Conservation (phyloP, 2,329 filamentous ascomycete species). For the Grosmannia serpens region DNA sequence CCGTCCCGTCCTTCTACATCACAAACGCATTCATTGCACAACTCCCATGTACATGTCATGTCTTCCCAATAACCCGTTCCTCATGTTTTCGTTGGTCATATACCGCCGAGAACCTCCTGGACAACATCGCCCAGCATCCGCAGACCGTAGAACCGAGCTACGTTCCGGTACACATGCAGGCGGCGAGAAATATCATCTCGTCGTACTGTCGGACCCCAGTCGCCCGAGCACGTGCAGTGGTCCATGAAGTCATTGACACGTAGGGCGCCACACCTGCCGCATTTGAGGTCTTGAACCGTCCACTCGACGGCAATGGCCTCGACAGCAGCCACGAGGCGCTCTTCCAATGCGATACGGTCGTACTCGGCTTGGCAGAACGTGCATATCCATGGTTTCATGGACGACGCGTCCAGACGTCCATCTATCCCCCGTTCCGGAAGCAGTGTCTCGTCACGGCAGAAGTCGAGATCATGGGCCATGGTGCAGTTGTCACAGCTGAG, state of each 20-base stretch:
- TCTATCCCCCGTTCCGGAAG: conserved; percentile 37
- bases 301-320: conserved; percentile 68
- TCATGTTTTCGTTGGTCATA: conserved; percentile 20
- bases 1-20: not conserved
- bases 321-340: conserved; percentile 65
- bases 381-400: conserved; percentile 57
- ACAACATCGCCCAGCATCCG: conserved; percentile 72
- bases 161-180: conserved; percentile 59
- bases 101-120: conserved; percentile 41
- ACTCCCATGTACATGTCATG: not conserved
- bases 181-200: conserved; percentile 52
- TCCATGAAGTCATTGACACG: conserved; percentile 91
- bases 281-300: conserved; percentile 84
- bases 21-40: not conserved
- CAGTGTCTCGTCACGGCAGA: conserved; percentile 81
- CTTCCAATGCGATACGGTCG: conserved; percentile 72
- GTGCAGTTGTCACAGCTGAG: conserved; percentile 87
- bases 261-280: conserved; percentile 56
- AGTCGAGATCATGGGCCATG: conserved; percentile 74
- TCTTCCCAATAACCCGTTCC: too few species aligned
- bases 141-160: conserved; percentile 69
- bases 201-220: conserved; percentile 65
- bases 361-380: conserved; percentile 63
- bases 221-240: conserved; percentile 85
- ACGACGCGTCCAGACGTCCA: conserved; percentile 9